These are phyloP conservation scores for Russula abietina DNA, from an alignment of 768 basidiomycete species.

Conservation along the genomic window DNA sequence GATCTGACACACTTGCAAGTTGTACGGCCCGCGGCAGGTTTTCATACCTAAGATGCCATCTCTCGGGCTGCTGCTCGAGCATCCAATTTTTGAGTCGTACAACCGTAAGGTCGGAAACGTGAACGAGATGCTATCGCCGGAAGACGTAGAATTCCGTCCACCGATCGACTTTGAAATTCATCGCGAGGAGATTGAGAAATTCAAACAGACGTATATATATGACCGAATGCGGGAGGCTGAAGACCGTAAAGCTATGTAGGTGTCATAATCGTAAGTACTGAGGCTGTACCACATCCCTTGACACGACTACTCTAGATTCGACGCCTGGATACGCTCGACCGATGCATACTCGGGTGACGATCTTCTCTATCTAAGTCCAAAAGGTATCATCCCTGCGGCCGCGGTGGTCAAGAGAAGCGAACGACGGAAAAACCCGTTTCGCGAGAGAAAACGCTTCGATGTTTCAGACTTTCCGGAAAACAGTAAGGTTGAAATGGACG, in stretches of 20 bases:
- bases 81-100: constrained; percentile 76
- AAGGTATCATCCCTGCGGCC: constrained; percentile 66
- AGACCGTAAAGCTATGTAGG: constrained; percentile 69
- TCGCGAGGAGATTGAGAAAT: constrained; percentile 61
- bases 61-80: constrained; percentile 85
- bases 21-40: constrained; percentile 71
- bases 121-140: constrained; percentile 47
- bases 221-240: constrained; percentile 82
- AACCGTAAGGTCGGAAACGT: constrained; percentile 49
- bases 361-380: constrained; percentile 68
- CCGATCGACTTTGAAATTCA: constrained; percentile 67
- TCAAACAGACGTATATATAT: constrained; percentile 86
- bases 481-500: constrained; percentile 27
- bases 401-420: constrained; percentile 61
- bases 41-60: constrained; percentile 95
- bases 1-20: constrained; percentile 35
- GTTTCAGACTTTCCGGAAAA: constrained; percentile 38
- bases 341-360: constrained; percentile 76
- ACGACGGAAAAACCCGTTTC: constrained; percentile 55
- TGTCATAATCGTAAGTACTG: constrained; percentile 21
- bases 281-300: background rate
- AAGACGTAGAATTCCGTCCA: constrained; percentile 59
- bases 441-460: constrained; percentile 64
- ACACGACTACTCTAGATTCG: constrained; percentile 47
- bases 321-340: constrained; percentile 74